Evolutionary conservation across 352 stramenopile species (phyloP).

Genomic region (Pythium phragmiticola): DNA sequence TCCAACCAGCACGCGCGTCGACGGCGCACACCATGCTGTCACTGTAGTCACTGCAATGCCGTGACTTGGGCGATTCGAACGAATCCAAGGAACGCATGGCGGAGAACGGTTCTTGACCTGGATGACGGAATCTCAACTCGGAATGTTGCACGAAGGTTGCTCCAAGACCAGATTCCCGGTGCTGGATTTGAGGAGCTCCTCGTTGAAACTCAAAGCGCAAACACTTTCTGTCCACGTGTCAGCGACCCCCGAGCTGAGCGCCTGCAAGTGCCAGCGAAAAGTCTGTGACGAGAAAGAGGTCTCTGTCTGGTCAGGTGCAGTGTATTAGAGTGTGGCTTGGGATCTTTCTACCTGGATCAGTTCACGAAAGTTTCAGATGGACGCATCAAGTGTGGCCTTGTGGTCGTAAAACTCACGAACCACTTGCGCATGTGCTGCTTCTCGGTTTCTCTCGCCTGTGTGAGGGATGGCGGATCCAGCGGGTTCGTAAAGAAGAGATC

Average conservation of each 20-base stretch:
- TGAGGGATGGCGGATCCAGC: conserved; percentile 76
- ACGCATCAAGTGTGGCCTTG: background rate
- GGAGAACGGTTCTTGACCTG: background rate
- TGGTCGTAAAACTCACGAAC: conserved; percentile 27
- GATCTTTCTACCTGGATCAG: background rate
- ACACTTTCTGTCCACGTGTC: background rate
- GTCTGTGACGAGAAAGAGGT: no score
- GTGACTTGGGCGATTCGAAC: background rate
- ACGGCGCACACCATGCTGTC: background rate
- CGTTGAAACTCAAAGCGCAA: background rate
- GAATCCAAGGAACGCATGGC: background rate
- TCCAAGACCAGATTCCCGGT: conserved; percentile 1
- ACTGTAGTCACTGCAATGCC: background rate
- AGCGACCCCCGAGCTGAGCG: background rate
- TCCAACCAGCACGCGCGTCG: background rate
- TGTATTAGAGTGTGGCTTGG: no score
- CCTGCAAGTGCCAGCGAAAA: background rate
- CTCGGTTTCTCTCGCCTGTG: conserved; percentile 68
- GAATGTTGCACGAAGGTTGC: conserved; percentile 10
- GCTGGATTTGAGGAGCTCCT: background rate
- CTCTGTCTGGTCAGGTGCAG: no score
- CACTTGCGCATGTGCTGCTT: conserved; percentile 81
- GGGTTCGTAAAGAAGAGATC: conserved; percentile 91
- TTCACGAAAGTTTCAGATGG: background rate
- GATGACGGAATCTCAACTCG: background rate